Percentiles rank a stretch among this genome's conserved stretches.
Evolutionary conservation across 768 basidiomycete species (phyloP).

Genomic region (Trametes meyenii): DNA sequence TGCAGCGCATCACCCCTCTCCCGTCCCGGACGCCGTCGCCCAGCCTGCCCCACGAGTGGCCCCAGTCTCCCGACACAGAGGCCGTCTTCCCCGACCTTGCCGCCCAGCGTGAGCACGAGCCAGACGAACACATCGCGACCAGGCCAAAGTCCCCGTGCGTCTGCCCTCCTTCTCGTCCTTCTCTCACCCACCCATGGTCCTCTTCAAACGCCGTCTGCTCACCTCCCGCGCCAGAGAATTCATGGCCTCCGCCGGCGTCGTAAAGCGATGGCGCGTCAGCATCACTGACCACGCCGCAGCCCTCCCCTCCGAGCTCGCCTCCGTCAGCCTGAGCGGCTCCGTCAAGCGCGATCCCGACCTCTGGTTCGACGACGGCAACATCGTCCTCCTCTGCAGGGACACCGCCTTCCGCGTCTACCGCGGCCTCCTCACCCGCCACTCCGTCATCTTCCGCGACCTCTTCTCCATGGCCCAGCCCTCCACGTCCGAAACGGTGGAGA

Average conservation of each 20-base stretch:
- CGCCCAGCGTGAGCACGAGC: slow-evolving; percentile 8
- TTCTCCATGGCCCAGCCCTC: slow-evolving; percentile 25
- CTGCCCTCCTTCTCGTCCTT: not conserved
- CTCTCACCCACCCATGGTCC: not conserved
- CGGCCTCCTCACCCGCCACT: slow-evolving; percentile 27
- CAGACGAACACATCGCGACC: slow-evolving; percentile 20
- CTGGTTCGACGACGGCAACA: slow-evolving; percentile 31
- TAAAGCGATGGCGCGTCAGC: slow-evolving; percentile 25
- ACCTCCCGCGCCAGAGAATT: slow-evolving; percentile 18
- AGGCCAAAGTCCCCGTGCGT: slow-evolving; percentile 21
- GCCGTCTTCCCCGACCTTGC: slow-evolving; percentile 10
- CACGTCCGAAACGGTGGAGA: slow-evolving; percentile 21
- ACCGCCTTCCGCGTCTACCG: slow-evolving; percentile 25
- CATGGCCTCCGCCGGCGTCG: slow-evolving; percentile 21
- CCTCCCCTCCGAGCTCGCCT: slow-evolving; percentile 21
- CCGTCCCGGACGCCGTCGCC: slow-evolving; percentile 23
- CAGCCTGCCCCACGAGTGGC: slow-evolving; percentile 22
- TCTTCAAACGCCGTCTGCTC: slow-evolving; percentile 4
- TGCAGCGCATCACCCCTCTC: slow-evolving; percentile 24
- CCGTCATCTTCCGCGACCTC: slow-evolving; percentile 28
- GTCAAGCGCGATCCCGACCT: slow-evolving; percentile 25
- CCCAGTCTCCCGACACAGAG: slow-evolving; percentile 17
- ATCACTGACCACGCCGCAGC: slow-evolving; percentile 18
- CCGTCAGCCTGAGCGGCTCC: slow-evolving; percentile 17
- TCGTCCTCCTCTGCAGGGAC: slow-evolving; percentile 22